Base-by-base conservation (phyloP, 441 rosid genomes). In the Daphne laureola region DNA sequence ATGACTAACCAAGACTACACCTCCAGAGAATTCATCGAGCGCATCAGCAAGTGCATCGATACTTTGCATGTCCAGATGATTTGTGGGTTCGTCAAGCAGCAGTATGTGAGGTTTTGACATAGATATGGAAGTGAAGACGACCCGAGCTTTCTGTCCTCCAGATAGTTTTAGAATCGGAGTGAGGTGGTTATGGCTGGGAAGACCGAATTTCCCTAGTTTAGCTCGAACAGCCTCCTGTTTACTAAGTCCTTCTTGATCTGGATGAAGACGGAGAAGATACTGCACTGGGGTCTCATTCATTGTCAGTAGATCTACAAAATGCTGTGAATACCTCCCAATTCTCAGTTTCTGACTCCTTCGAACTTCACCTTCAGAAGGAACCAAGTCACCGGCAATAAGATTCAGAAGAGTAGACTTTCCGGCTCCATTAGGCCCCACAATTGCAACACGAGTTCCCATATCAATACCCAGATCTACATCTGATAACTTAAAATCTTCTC, bases 211-310 rank as follows among this genome's bases (percentile, higher is more conserved):
- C 35, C 98, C 98, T n/a, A 90, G 86, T 73, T 87, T 90, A 9
- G 95, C 98, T 11, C 95, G 84, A 14, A 91, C 93, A 0, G 98
- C 89, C 61, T 88, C 95, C 72, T 82, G 93, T 68, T 86, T 87
- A 71, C 98, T 87, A 23, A 78, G 74, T 40, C 95, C 98, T 64
- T 85, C 86, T 75, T 91, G 96, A 44, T 86, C 98, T 4, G 98
- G 96, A 74, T 88, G 90, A 55, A 87, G 98, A 9, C 96, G 82
- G 17, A 90, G 96, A 68, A 90, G 96, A 72, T 90, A 90, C 67
- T 85, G 88, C 57, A 91, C 96, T 0, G 95, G 93, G 46, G 95
- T 91, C 62, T 91, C 96, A 40, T 79, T 92, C 98, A 90, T 85
- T 0, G 85, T 90, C 57, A 90, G 70, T n/a, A 90, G 69, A 71